These are phyloP conservation scores for Heliamphora pulchella DNA, from an alignment of 179 eudicot genomes.

Conservation along the genomic window DNA sequence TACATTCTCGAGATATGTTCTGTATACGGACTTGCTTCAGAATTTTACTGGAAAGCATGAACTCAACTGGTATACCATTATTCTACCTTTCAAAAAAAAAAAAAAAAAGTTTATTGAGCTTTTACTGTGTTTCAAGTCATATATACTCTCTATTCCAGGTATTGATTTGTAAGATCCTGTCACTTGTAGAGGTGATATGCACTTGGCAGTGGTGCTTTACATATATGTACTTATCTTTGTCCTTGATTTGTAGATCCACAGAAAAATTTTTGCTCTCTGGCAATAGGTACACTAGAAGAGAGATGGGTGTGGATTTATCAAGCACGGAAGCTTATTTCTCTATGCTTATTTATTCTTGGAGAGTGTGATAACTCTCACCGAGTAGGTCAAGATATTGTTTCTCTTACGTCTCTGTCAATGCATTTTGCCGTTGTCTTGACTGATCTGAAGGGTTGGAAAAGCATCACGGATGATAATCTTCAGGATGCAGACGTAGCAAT, in stretches of 20 bases:
- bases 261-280: constrained; percentile 62
- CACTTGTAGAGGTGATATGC: background rate
- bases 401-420: constrained; percentile 58
- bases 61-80: constrained; percentile 48
- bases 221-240: constrained; percentile 8
- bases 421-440: constrained; percentile 68
- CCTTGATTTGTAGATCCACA: constrained; percentile 48
- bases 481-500: constrained; percentile 54
- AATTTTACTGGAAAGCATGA: constrained; percentile 54
- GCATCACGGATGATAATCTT: constrained; percentile 34
- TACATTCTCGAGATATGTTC: constrained; percentile 36
- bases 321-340: constrained; percentile 57
- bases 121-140: background rate
- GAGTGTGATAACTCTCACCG: constrained; percentile 38
- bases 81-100: background rate
- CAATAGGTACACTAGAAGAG: constrained; percentile 57
- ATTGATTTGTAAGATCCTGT: background rate
- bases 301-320: constrained; percentile 61
- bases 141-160: background rate
- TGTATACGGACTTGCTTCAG: constrained; percentile 67
- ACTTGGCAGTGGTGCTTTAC: background rate
- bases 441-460: constrained; percentile 75
- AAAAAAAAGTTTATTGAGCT: background rate
- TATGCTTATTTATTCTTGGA: constrained; percentile 63
- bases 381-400: constrained; percentile 34